Conservation (phyloP, 2,329 filamentous ascomycete species). For the Botrytis hyacinthi region DNA sequence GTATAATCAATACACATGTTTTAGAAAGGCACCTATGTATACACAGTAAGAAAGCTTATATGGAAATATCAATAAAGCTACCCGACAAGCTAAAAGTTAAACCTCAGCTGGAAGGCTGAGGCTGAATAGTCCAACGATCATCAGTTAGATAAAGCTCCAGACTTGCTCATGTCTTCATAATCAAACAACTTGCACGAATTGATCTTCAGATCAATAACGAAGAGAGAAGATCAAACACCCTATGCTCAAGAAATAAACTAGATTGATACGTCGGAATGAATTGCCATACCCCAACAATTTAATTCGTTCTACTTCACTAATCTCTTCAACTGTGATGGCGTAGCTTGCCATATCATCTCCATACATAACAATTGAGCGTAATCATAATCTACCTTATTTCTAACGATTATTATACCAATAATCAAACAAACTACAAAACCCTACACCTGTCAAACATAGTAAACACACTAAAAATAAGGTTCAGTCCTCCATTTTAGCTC, state of each 20-base stretch:
- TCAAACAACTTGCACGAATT: background rate
- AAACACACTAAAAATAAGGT: background rate
- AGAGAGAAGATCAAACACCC: background rate
- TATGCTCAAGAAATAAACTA: too few relatives aligned
- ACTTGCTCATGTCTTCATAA: background rate
- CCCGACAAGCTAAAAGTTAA: background rate
- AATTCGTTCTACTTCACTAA: background rate
- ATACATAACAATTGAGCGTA: background rate
- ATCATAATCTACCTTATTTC: background rate
- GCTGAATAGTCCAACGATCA: background rate
- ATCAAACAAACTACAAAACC: background rate
- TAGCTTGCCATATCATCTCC: accelerated
- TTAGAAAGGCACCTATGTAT: background rate
- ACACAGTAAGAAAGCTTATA: background rate
- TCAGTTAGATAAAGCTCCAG: background rate
- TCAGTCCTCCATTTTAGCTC: background rate
- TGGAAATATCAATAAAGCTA: background rate
- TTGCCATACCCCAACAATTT: too few relatives aligned
- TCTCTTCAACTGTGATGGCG: accelerated
- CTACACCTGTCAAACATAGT: background rate
- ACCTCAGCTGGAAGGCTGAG: background rate
- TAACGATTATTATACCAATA: accelerated
- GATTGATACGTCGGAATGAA: too few relatives aligned
- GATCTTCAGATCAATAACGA: background rate
- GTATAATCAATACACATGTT: background rate